Evolutionary conservation across 108 stramenopile species (phyloP), one percentile per base, ranked within the genome.

Genomic region (Cylindrotheca closterium): DNA sequence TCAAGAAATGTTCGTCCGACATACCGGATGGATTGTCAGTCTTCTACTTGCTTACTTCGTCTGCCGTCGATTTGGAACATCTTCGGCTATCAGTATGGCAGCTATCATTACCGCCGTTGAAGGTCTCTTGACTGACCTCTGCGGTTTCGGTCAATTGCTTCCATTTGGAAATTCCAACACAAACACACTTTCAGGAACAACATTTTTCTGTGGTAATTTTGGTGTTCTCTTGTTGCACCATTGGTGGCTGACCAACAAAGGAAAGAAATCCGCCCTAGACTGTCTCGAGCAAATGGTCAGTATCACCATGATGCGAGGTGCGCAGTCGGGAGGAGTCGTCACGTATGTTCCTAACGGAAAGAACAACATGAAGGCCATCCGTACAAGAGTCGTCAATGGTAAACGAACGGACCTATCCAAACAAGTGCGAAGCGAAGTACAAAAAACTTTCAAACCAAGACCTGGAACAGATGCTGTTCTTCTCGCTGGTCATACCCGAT

Each of bases 241-340:
- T n/a, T 31, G 55, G 0, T 92, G 91, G 91, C 34, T 82, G 1
- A n/a, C 51, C 1, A 55, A 73, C 19, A 79, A 78, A 51, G 85
- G 85, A n/a, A n/a, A 30, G 21, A 51, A 79, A 49, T 54, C 76
- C 2, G 86, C 87, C 18, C 70, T 88, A 63, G 82, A 84, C 62
- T 63, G 87, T 3, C 32, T 92, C 42, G 84, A 89, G 47, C 79
- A 85, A 62, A 87, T 92, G 87, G 65, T 92, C 27, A 63, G 78
- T 48, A 82, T 92, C 7, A 92, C 91, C 34, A 92, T 92, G 91
- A 89, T 92, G 87, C 72, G 91, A 64, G 91, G 91, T 30, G 91
- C 91, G 15, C 91, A 91, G 73, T 84, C 87, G 15, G 90, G 90
- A 51, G 86, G 86, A 37, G 84, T 87, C 10, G 81, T 88, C 37